Percentiles rank a stretch among this genome's conserved stretches.
Evolutionary conservation across 23 red algal species (phyloP).

Genomic region (Gracilaria caudata): DNA sequence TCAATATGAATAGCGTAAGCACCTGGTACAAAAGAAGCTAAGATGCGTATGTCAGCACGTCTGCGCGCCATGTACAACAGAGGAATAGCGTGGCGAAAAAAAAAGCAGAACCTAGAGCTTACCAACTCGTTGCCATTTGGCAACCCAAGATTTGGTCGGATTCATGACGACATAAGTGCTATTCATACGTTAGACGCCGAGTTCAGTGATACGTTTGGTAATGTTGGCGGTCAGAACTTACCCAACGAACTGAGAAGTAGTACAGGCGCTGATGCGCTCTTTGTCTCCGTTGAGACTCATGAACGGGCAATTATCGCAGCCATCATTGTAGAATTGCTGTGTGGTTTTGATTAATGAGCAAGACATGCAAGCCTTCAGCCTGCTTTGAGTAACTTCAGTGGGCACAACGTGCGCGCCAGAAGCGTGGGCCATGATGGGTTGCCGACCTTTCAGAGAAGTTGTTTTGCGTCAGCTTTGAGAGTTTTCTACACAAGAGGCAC

Average conservation of each 20-base stretch:
- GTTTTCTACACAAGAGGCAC: neutral
- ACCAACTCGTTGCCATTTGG: conserved; percentile 92
- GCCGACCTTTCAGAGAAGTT: neutral
- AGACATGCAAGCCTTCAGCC: conserved; percentile 91
- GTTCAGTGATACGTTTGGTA: neutral
- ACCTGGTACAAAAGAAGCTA: conserved; percentile 72
- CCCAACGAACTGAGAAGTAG: conserved; percentile 84
- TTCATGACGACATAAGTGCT: conserved; percentile 72
- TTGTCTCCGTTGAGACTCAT: conserved; percentile 57
- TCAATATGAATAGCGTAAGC: conserved; percentile 90
- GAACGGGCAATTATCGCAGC: conserved; percentile 95
- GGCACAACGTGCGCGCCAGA: conserved; percentile 61
- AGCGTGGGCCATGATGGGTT: neutral
- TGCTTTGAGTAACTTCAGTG: conserved; percentile 71
- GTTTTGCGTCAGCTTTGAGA: neutral
- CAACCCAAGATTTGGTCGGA: conserved; percentile 88
- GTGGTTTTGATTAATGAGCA: conserved; percentile 92
- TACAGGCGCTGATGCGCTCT: conserved; percentile 82
- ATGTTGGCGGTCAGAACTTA: conserved; percentile 1
- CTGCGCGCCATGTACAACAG: neutral
- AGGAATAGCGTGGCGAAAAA: neutral
- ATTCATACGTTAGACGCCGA: neutral
- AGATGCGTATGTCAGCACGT: neutral
- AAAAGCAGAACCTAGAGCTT: conserved; percentile 24
- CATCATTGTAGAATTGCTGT: conserved; percentile 86